A percentile compares a stretch with the other conserved stretches of the same genome.
Conservation (phyloP, 495 filamentous ascomycete genomes). For the Gamarada debralockiae region DNA sequence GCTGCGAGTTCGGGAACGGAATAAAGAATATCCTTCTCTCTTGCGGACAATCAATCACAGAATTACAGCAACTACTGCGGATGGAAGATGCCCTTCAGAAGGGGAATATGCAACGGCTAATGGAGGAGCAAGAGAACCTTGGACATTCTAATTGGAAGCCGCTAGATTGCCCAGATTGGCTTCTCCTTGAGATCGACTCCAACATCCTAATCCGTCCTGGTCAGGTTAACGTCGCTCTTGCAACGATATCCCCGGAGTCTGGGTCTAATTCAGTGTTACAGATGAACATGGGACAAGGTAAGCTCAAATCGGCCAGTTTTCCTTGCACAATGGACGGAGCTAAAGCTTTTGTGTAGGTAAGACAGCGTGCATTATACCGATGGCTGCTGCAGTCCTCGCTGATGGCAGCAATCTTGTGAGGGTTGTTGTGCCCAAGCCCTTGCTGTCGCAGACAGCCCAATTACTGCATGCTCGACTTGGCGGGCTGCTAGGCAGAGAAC, state of each 20-base stretch:
- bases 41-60: constrained; percentile 39
- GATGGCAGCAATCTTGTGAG: constrained; percentile 6
- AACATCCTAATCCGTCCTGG: constrained; percentile 47
- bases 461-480: constrained; percentile 11
- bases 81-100: constrained; percentile 19
- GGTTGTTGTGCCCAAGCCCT: constrained; percentile 18
- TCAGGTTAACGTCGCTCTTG: constrained; percentile 49
- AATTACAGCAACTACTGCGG: constrained; percentile 39
- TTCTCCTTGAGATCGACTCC: constrained; percentile 54
- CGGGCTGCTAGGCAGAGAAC: constrained; percentile 12
- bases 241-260: constrained; percentile 43
- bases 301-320: no score
- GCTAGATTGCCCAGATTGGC: constrained; percentile 43
- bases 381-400: constrained; percentile 12
- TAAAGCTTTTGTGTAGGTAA: no score
- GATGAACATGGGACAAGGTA: constrained; percentile 37
- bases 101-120: constrained; percentile 21
- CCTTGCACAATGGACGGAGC: no score
- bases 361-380: constrained; percentile 20
- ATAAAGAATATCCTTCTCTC: constrained; percentile 42
- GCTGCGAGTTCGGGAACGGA: constrained; percentile 27
- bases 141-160: constrained; percentile 53
- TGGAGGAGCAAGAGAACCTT: constrained; percentile 35
- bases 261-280: constrained; percentile 50
- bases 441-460: constrained; percentile 15